Evolutionary conservation across 345 rosid species (phyloP), one percentile per base, ranked within the genome.

Genomic region (Heritiera littoralis): DNA sequence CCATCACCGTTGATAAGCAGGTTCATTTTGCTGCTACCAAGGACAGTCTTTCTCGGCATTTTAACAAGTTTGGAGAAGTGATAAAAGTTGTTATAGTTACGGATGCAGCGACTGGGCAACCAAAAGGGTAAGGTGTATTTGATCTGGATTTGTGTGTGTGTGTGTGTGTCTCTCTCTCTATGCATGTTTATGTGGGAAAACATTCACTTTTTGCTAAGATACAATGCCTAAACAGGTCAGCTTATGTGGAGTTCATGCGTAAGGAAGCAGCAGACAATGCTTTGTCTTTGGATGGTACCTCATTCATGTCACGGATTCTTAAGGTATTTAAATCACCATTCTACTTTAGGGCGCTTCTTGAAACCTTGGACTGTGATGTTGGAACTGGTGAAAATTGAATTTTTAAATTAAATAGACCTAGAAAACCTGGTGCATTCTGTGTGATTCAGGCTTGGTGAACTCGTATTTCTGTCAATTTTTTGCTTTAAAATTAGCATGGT

Each of bases 11-110:
- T 77, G 55, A 51, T 86, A 17, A 40, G 60, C 90, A 97, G 99
- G 99, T 97, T 85, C 95, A 97, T 87, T 90, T 91, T 87, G 98
- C 90, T 83, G 98, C 99, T 46, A 92, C 98, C 66, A 93, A 91
- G 89, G 98, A 94, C 76, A 89, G 90, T 80, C 93, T 94, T 83
- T 94, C 98, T 49, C 89, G 93, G 78, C 98, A 94, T 83, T 94
- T 97, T 77, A 94, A 90, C 59, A 97, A 91, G 91, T 93, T 85
- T 78, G 99, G 99, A 4, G 96, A 94, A 81, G 94, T 97, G 48
- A 87, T 94, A 12, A 93, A 97, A 86, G 99, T 94, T 74, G 82
- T 91, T 82, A 92, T 94, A 71, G 85, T 93, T 59, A 91, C 93
- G 63, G 99, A 97, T 83, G 93, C 94, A 49, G 88, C 95, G 41